These are phyloP conservation scores for Colletotrichum euphorbiae DNA, from an alignment of 2,329 filamentous ascomycete genomes.

Conservation along the genomic window DNA sequence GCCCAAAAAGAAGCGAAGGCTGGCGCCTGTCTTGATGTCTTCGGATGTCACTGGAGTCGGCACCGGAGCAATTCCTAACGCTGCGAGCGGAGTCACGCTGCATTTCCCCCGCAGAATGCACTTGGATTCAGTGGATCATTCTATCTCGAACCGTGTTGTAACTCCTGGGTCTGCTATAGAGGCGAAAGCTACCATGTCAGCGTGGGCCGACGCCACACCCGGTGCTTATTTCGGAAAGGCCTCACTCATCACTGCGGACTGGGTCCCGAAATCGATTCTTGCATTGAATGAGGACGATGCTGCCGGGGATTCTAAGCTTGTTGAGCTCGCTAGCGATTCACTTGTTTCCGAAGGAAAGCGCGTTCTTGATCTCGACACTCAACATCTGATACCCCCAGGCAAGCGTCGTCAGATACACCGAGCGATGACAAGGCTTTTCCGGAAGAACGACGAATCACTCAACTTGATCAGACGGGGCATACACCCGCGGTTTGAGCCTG, in stretches of 20 bases:
- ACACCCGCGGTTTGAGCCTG: constrained; percentile 65
- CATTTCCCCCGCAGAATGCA: background rate
- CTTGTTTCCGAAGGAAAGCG: background rate
- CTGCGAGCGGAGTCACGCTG: constrained; percentile 27
- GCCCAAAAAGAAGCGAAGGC: constrained; percentile 46
- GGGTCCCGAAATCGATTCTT: constrained; percentile 26
- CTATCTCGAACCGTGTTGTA: background rate
- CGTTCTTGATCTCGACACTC: background rate
- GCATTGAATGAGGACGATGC: background rate
- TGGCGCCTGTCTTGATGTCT: constrained; percentile 44
- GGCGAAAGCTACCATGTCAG: too few species aligned
- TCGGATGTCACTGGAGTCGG: constrained; percentile 35
- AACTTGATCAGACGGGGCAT: constrained; percentile 23
- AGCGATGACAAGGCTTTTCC: constrained; percentile 56
- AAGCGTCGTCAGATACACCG: constrained; percentile 57
- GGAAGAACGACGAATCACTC: constrained; percentile 35
- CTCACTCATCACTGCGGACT: constrained; percentile 42
- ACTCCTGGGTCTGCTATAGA: background rate
- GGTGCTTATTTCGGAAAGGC: constrained; percentile 53
- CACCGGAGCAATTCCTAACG: constrained; percentile 23
- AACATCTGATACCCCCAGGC: constrained; percentile 51
- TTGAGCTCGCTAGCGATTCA: constrained; percentile 23
- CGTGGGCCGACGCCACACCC: constrained; percentile 42
- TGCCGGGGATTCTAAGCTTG: background rate
- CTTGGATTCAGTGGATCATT: background rate